Evolutionary conservation across 106 monocot species (phyloP), one percentile per base, ranked within the genome.

Genomic region (Xerophyta viscosa): DNA sequence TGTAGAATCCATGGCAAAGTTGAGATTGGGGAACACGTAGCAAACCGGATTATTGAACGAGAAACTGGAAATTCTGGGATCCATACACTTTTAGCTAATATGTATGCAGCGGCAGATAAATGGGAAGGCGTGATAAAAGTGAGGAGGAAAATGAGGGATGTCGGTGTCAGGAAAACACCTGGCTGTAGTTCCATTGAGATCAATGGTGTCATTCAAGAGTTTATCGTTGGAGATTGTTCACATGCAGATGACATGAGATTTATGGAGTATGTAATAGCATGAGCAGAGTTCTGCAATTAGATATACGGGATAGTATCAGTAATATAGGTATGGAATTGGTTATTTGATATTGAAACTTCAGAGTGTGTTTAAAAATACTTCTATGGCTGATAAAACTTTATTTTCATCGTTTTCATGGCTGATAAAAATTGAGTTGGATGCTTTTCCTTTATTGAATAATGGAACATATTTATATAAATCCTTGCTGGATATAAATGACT

Each of bases 111-210:
- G 2, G 75, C 62, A 8, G 48, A 60, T 11, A 62, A 27, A 43
- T 80, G 72, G 76, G 69, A 60, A 27, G 66, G 76, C 39, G 71
- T 61, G 15, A 64, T 8, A 5, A 58, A 37, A 55, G 50, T 77
- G n/a, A 66, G 71, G 46, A 66, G 61, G 56, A 55, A 48, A 37
- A 77, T 69, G 65, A 62, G 36, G 14, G 66, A 62, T 15, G 45
- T 61, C 17, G 67, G 64, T 18, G 20, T 76, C 14, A 82, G 65
- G 67, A 82, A 73, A 42, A 60, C 55, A 36, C 62, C 72, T 7
- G 77, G 72, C 12, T 77, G 68, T 48, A 82, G 82, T 56, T 76
- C 64, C 2, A 57, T 82, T 8, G 77, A 82, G 51, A 46, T 77
- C 20, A 50, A 57, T 56, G 68, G 67, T 22, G 18, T 33, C 6